Evolutionary conservation across 2,329 filamentous ascomycete species (phyloP).

Genomic region (Fonsecaea monophora): DNA sequence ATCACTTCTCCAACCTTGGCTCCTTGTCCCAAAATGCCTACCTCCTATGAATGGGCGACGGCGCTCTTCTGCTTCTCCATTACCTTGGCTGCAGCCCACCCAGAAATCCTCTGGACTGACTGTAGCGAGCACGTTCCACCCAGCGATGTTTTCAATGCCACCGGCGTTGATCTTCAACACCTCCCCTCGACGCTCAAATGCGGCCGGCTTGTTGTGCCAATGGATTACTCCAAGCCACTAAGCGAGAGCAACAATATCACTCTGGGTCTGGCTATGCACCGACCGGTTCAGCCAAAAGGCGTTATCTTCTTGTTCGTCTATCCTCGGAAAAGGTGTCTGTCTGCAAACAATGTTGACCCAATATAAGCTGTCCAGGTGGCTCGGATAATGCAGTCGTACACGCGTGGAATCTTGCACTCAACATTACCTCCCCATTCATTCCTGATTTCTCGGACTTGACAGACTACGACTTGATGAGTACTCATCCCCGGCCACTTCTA

Average conservation of each 20-base stretch:
- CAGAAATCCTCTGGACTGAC: conserved; percentile 11
- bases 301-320: conserved; percentile 16
- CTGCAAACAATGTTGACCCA: background rate
- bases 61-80: background rate
- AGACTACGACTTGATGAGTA: conserved; percentile 25
- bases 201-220: conserved; percentile 19
- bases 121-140: conserved; percentile 13
- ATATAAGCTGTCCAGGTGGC: conserved; percentile 8
- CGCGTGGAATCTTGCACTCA: conserved; percentile 18
- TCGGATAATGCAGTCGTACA: conserved; percentile 12
- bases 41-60: background rate
- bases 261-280: conserved; percentile 21
- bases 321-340: background rate
- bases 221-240: conserved; percentile 14
- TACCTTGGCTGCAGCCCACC: conserved; percentile 1
- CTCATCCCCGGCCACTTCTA: too few species aligned
- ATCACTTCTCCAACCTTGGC: background rate
- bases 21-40: background rate
- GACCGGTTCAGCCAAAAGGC: conserved; percentile 17
- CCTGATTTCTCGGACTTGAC: conserved; percentile 10
- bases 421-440: background rate
- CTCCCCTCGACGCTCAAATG: conserved; percentile 17
- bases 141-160: conserved; percentile 3
- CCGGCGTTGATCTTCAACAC: conserved; percentile 4
- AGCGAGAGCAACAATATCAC: conserved; percentile 22